Base-by-base conservation (phyloP, 2,329 filamentous ascomycete genomes). In the Trichoderma koningiopsis region DNA sequence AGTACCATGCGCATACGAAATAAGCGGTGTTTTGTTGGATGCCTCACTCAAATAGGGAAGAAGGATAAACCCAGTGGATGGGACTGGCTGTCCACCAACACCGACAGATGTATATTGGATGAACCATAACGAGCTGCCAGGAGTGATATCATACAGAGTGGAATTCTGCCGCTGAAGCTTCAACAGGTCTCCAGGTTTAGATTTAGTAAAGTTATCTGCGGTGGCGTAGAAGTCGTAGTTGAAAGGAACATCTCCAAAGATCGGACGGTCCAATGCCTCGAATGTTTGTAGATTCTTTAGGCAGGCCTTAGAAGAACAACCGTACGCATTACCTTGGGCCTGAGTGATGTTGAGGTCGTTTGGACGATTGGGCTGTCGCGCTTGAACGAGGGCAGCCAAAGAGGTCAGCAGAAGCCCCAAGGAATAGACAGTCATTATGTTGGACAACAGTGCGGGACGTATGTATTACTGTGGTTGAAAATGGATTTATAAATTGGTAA, bases 31-130 rank as follows among this genome's bases (percentile, higher is more conserved):
- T 35, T 19, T 61, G 29, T 47, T 40, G 14, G 22, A 27, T 22
- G 24, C 16, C n/a, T 49, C 52, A 35, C 19, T 49, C 59, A 57
- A 31, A 35, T 56, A 69, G 10, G 71, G 71, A 49, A 72, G 64
- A 29, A 69, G 69, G 35, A 72, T 65, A 47, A 72, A 72, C 22
- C 49, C 69, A n/a, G 71, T 72, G 31, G 43, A 69, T 24, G 71
- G 69, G n/a, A 70, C 69, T n/a, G 10, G 57, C 5, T 43, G 40
- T 40, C 61, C 68, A 43, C 72, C 65, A 2, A 72, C 52, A 62
- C 71, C 72, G 27, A 64, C 29, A 2, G 72, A 71, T 14, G 70
- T 71, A 56, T 74, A 75, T 27, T 74, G 73, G 13, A 74, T 55
- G 27, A 68, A 68, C 29, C 65, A 73, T n/a, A 70, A 56, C 10